phyloP scores from a whole-genome alignment of 352 stramenopile genomes.

The Pythium pyrilobum region DNA sequence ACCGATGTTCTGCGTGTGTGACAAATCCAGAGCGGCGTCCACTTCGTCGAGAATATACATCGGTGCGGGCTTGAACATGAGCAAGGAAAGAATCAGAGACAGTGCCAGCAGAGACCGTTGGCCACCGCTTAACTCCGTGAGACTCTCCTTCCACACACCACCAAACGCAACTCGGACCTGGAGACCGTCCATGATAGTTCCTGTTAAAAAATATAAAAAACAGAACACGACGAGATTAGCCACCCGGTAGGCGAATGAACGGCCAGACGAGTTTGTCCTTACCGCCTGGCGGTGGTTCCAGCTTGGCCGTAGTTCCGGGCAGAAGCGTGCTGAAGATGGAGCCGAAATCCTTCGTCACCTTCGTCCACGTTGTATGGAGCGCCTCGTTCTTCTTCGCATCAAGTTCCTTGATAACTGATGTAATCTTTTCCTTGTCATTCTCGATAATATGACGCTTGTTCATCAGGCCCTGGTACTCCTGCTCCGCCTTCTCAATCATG shows the following conservation, averaged over 20 bases:
- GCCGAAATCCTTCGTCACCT: slow-evolving; percentile 99
- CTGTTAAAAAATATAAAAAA: slow-evolving; percentile 22
- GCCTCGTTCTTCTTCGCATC: slow-evolving; percentile 99
- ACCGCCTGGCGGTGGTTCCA: slow-evolving; percentile 95
- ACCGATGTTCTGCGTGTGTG: slow-evolving; percentile 99
- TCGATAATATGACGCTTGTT: slow-evolving; percentile 98
- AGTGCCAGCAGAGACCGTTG: slow-evolving; percentile 99
- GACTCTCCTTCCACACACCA: slow-evolving; percentile 98
- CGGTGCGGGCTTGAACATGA: slow-evolving; percentile 99
- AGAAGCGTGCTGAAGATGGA: slow-evolving; percentile 99
- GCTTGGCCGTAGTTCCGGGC: slow-evolving; percentile 95
- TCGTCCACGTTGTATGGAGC: slow-evolving; percentile 95
- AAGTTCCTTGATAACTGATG: slow-evolving; percentile 98
- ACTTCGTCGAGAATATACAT: slow-evolving; percentile 99
- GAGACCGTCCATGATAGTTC: slow-evolving; percentile 90
- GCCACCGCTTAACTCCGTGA: slow-evolving; percentile 98
- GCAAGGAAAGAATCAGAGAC: slow-evolving; percentile 97
- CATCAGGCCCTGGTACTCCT: slow-evolving; percentile 98
- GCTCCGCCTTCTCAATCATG: slow-evolving; percentile 99
- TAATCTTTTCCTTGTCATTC: slow-evolving; percentile 99
- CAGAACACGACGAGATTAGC: background rate
- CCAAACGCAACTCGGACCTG: slow-evolving; percentile 99
- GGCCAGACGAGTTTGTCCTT: too few species aligned
- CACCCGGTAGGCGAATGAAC: too few species aligned
- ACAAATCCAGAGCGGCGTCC: slow-evolving; percentile 98